phyloP scores from a whole-genome alignment of 306 rosid species.

The Vigna mungo region DNA sequence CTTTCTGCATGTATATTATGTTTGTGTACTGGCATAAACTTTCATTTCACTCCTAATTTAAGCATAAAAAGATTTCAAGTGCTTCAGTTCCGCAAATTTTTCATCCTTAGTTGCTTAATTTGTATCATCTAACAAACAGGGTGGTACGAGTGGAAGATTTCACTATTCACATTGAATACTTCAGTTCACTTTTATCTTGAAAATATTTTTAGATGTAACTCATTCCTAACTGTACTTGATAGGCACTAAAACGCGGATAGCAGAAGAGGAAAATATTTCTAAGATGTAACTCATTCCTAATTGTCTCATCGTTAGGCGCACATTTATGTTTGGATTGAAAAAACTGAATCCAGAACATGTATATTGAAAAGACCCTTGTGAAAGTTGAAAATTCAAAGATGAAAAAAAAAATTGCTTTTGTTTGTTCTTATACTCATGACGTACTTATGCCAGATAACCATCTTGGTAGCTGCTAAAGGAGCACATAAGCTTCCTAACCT shows the following conservation, averaged over 20 bases:
- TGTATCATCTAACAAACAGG: background rate
- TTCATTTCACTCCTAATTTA: background rate
- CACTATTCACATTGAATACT: background rate
- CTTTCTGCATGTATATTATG: background rate
- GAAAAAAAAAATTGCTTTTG: background rate
- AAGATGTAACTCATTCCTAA: no score
- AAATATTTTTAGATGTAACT: background rate
- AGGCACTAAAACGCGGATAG: background rate
- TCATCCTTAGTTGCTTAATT: constrained; percentile 7
- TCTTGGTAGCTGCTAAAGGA: constrained; percentile 93
- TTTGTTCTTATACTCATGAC: constrained; percentile 18
- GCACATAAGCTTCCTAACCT: constrained; percentile 75
- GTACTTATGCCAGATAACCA: constrained; percentile 60
- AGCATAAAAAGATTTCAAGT: constrained; percentile 2
- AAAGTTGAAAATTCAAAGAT: constrained; percentile 18
- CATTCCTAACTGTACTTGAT: background rate
- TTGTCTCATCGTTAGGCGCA: background rate
- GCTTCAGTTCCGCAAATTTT: background rate
- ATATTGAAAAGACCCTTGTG: background rate
- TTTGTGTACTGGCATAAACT: constrained; percentile 13
- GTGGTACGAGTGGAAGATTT: background rate
- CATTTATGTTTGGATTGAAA: background rate
- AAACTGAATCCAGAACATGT: background rate
- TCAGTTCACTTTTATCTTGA: background rate
- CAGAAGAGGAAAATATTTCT: background rate